These are phyloP conservation scores for Nicotiana sylvestris DNA, from an alignment of 257 asterid genomes.

Conservation along the genomic window DNA sequence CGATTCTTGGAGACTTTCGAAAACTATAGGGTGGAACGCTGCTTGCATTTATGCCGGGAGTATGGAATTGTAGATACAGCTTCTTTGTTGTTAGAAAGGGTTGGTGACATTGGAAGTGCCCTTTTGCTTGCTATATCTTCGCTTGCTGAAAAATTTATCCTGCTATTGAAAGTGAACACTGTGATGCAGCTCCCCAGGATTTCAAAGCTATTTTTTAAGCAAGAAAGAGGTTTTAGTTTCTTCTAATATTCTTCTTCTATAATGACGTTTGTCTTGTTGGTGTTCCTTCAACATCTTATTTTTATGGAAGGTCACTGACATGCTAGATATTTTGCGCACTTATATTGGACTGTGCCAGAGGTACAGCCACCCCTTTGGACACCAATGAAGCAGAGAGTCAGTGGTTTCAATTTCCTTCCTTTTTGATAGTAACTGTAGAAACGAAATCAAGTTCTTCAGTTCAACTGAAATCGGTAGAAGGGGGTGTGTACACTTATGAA, in stretches of 20 bases:
- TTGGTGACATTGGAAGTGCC: slow-evolving; percentile 95
- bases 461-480: too few relatives aligned
- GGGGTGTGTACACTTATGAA: too few relatives aligned
- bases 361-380: slow-evolving; percentile 75
- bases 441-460: too few relatives aligned
- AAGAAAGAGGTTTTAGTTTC: slow-evolving; percentile 53
- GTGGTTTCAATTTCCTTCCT: slow-evolving; percentile 53
- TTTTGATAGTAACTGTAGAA: too few relatives aligned
- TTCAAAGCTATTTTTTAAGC: slow-evolving; percentile 46
- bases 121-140: slow-evolving; percentile 66
- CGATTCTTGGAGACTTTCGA: slow-evolving; percentile 91
- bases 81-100: slow-evolving; percentile 91
- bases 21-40: slow-evolving; percentile 88
- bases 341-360: slow-evolving; percentile 86
- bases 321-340: slow-evolving; percentile 60
- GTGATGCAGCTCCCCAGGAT: slow-evolving; percentile 27
- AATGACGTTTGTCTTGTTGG: slow-evolving; percentile 17
- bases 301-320: slow-evolving; percentile 68
- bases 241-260: slow-evolving; percentile 10
- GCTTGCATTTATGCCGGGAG: slow-evolving; percentile 88
- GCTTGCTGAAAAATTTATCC: slow-evolving; percentile 53
- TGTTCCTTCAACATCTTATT: slow-evolving; percentile 15
- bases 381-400: slow-evolving; percentile 82
- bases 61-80: slow-evolving; percentile 80
- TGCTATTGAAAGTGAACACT: slow-evolving; percentile 44